Evolutionary conservation across 1,284 basidiomycete species (phyloP).

Genomic region (Mycena sp.): DNA sequence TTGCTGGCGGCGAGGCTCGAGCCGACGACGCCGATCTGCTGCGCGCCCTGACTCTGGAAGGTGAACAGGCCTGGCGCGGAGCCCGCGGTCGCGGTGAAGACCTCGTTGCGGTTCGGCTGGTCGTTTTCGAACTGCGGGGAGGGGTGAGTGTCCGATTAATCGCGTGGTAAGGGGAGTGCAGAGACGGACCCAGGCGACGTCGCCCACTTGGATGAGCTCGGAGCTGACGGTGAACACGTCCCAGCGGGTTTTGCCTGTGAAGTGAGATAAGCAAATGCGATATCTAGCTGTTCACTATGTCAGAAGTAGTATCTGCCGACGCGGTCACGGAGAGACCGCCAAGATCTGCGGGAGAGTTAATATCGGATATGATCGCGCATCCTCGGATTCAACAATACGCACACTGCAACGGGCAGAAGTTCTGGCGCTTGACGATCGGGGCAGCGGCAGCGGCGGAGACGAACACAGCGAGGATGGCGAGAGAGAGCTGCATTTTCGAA

Average conservation of each 20-base stretch:
- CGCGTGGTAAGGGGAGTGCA: not conserved
- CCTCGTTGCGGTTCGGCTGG: constrained; percentile 24
- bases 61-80: constrained; percentile 20
- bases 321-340: constrained; percentile 9
- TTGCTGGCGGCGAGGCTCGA: constrained; percentile 5
- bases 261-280: not conserved
- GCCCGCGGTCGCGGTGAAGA: constrained; percentile 23
- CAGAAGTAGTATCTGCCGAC: constrained; percentile 18
- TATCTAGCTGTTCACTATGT: not conserved
- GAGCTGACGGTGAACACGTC: constrained; percentile 6
- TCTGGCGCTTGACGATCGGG: constrained; percentile 19
- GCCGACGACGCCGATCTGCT: constrained; percentile 14
- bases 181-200: constrained; percentile 14
- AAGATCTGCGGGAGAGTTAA: not conserved
- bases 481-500: constrained; percentile 16
- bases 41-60: constrained; percentile 5
- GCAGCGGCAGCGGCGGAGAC: constrained; percentile 19
- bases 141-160: not conserved
- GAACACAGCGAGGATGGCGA: constrained; percentile 12
- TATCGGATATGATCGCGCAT: not conserved
- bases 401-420: constrained; percentile 17
- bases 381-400: not conserved
- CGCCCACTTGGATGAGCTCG: constrained; percentile 13
- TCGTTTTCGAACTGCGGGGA: constrained; percentile 7
- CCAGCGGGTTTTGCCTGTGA: constrained; percentile 14